These are phyloP conservation scores for Pichia thaimueangensis DNA, from an alignment of 805 yeast species.

Conservation along the genomic window DNA sequence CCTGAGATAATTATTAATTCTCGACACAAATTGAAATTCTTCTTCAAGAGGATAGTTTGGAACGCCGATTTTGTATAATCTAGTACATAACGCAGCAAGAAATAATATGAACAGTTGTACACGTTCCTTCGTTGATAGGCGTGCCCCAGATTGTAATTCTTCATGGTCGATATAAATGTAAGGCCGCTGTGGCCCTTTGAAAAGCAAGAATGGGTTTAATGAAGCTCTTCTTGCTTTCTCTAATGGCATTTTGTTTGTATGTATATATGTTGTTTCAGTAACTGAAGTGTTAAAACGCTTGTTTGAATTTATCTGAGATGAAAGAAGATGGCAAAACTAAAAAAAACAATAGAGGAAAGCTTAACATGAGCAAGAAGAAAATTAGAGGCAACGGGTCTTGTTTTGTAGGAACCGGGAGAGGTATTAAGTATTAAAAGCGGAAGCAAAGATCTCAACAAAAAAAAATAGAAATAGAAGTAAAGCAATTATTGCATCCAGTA, in stretches of 20 bases:
- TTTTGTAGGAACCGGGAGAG: no score
- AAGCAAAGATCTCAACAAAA: no score
- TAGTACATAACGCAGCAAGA: conserved; percentile 41
- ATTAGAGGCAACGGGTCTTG: no score
- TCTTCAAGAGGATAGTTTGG: conserved; percentile 85
- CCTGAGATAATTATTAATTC: conserved; percentile 61
- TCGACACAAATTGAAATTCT: conserved; percentile 58
- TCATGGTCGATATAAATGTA: conserved; percentile 3
- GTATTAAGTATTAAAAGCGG: no score
- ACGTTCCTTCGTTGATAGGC: conserved; percentile 8
- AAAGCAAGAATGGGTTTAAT: neutral
- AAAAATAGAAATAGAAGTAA: no score
- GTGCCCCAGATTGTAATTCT: neutral
- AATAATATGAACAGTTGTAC: conserved; percentile 15
- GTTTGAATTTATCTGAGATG: no score
- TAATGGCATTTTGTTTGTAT: neutral
- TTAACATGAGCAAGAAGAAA: no score
- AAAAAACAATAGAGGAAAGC: no score
- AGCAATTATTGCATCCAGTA: no score
- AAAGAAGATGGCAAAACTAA: no score
- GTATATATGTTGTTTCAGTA: no score
- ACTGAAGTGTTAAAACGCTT: no score
- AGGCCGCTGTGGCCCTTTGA: conserved; percentile 11
- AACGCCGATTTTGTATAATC: conserved; percentile 49
- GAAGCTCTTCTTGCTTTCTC: neutral